Conservation (phyloP, 164 flowering plant genomes). For the Vitis riparia region DNA sequence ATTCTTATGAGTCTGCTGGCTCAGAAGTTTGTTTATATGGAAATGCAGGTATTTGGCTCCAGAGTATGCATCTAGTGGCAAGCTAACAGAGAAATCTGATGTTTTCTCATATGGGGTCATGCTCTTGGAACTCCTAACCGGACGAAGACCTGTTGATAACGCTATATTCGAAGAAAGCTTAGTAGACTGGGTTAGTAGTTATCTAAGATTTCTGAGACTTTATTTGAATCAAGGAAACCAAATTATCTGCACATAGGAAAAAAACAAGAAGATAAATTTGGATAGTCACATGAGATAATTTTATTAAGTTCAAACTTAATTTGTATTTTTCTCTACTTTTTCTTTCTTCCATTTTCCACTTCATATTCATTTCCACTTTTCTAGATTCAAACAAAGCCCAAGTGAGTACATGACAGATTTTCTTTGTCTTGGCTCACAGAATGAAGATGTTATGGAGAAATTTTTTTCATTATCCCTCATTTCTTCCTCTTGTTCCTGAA, state of each 20-base stretch:
- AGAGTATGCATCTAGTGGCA: slow-evolving; percentile 84
- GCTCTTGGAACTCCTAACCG: slow-evolving; percentile 78
- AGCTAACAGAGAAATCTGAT: slow-evolving; percentile 73
- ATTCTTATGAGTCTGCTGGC: neutral
- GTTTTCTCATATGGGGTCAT: slow-evolving; percentile 84
- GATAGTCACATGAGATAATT: too few relatives aligned
- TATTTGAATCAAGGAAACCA: too few relatives aligned
- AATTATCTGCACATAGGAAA: too few relatives aligned
- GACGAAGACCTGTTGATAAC: slow-evolving; percentile 62
- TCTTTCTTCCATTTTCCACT: neutral
- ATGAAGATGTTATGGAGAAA: too few relatives aligned
- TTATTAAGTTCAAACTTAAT: too few relatives aligned
- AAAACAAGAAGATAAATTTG: too few relatives aligned
- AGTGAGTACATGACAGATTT: too few relatives aligned
- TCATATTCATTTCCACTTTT: neutral
- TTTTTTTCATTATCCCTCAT: too few relatives aligned
- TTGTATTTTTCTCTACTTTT: too few relatives aligned
- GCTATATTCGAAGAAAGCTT: slow-evolving; percentile 62
- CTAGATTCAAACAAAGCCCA: neutral
- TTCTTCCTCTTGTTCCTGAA: too few relatives aligned
- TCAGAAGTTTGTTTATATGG: neutral
- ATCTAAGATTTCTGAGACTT: too few relatives aligned
- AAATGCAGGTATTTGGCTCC: slow-evolving; percentile 79
- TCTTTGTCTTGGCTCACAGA: too few relatives aligned
- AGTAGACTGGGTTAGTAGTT: slow-evolving; percentile 71